phyloP scores from a whole-genome alignment of 2,329 filamentous ascomycete genomes.

The Pyricularia grisea region DNA sequence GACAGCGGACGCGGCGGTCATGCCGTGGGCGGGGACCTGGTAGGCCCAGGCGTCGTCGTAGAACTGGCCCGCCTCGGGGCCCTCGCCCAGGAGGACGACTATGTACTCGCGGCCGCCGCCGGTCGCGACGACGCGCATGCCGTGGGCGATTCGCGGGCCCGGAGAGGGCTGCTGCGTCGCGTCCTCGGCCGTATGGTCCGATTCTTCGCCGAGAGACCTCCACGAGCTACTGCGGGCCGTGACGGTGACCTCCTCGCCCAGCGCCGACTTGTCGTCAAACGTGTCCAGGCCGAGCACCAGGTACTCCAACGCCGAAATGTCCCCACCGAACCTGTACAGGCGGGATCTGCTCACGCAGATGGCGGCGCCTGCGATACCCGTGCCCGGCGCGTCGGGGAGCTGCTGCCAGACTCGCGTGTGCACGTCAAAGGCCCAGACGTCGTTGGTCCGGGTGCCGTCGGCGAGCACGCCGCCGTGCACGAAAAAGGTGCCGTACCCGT shows the following conservation, averaged over 20 bases:
- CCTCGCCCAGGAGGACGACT: constrained; percentile 53
- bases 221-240: constrained; percentile 41
- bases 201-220: constrained; percentile 27
- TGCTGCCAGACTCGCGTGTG: constrained; percentile 55
- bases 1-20: constrained; percentile 44
- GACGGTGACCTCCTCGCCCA: constrained; percentile 39
- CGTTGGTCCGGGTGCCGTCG: constrained; percentile 48
- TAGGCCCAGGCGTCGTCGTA: constrained; percentile 56
- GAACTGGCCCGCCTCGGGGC: constrained; percentile 44
- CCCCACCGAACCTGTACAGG: constrained; percentile 74
- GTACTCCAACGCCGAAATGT: constrained; percentile 64
- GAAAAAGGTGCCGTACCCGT: constrained; percentile 60
- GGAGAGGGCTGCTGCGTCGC: constrained; percentile 30
- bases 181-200: constrained; percentile 21
- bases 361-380: constrained; percentile 56
- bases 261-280: constrained; percentile 37
- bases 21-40: constrained; percentile 45
- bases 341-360: constrained; percentile 55
- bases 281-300: constrained; percentile 47
- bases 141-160: constrained; percentile 40
- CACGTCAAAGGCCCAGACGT: constrained; percentile 74
- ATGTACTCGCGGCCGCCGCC: constrained; percentile 54
- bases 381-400: constrained; percentile 56
- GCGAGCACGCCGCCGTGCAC: constrained; percentile 68
- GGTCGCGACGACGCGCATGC: constrained; percentile 45